Evolutionary conservation across 306 rosid genomes (phyloP).

Genomic region (Acacia melanoxylon): DNA sequence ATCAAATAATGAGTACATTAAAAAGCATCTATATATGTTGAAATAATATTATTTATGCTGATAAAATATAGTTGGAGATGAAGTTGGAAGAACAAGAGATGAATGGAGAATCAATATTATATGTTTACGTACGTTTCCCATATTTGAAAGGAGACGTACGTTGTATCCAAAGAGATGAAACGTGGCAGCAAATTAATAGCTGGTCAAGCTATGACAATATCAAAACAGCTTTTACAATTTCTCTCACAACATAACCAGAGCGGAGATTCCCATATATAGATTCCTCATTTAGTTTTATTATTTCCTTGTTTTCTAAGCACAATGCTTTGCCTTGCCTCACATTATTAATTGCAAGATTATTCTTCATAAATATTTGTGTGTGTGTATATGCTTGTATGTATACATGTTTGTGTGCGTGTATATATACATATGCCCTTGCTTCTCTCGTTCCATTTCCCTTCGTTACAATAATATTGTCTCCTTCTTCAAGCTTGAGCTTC

Average conservation of each 20-base stretch:
- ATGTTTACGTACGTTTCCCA: background rate
- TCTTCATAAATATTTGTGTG: no score
- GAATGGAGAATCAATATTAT: background rate
- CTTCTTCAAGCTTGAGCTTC: slow-evolving; percentile 17
- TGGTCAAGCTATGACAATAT: background rate
- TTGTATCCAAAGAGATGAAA: background rate
- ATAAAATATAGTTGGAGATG: background rate
- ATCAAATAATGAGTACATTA: no score
- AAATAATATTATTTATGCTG: background rate
- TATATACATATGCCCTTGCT: background rate
- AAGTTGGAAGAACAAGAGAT: background rate
- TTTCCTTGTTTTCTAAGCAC: slow-evolving; percentile 25
- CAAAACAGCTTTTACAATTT: background rate
- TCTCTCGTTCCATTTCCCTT: slow-evolving; percentile 9
- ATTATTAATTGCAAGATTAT: background rate
- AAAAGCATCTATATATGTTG: background rate
- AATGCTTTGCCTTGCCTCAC: background rate
- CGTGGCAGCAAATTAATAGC: background rate
- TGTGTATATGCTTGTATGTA: no score
- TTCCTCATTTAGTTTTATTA: background rate
- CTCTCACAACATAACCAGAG: background rate
- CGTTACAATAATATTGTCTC: background rate
- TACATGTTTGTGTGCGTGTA: no score
- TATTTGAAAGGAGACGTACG: background rate
- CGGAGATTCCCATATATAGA: background rate